phyloP scores from a whole-genome alignment of 1,284 basidiomycete species.

The Omphalotus olearius region DNA sequence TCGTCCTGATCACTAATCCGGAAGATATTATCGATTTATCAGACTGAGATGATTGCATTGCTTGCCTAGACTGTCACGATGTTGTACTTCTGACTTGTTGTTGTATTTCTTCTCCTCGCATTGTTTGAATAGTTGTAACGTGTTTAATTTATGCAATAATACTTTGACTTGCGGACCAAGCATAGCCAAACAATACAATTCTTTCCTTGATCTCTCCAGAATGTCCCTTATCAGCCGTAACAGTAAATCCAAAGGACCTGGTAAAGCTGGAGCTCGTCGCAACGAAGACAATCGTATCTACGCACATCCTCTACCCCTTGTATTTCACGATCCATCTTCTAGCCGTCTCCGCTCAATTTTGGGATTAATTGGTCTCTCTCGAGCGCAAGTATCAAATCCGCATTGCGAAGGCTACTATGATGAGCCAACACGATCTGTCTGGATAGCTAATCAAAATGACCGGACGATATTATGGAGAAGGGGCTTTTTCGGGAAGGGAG shows the following conservation, averaged over 20 bases:
- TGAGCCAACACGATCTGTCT: slow-evolving; percentile 70
- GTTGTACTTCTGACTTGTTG: too few species aligned
- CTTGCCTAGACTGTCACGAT: too few species aligned
- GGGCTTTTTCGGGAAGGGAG: slow-evolving; percentile 98
- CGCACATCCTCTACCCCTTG: slow-evolving; percentile 57
- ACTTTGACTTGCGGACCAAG: too few species aligned
- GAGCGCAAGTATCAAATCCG: slow-evolving; percentile 36
- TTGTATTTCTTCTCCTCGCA: too few species aligned
- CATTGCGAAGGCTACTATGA: slow-evolving; percentile 67
- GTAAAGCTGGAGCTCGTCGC: slow-evolving; percentile 50
- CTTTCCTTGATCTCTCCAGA: not conserved
- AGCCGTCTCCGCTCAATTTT: slow-evolving; percentile 37
- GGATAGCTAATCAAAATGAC: slow-evolving; percentile 64
- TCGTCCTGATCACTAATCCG: slow-evolving; percentile 9
- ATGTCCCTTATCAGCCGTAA: slow-evolving; percentile 9
- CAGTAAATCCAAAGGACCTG: slow-evolving; percentile 23
- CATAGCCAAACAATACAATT: too few species aligned
- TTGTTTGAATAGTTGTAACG: too few species aligned
- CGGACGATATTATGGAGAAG: slow-evolving; percentile 77
- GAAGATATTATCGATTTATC: slow-evolving; percentile 46
- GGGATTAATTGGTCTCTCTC: slow-evolving; percentile 49
- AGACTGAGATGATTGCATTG: slow-evolving; percentile 26
- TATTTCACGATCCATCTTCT: slow-evolving; percentile 42
- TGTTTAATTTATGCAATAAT: too few species aligned
- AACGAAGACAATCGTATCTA: slow-evolving; percentile 66